These are phyloP conservation scores for Colletotrichum caudatum DNA, from an alignment of 2,329 filamentous ascomycete species.

Conservation along the genomic window DNA sequence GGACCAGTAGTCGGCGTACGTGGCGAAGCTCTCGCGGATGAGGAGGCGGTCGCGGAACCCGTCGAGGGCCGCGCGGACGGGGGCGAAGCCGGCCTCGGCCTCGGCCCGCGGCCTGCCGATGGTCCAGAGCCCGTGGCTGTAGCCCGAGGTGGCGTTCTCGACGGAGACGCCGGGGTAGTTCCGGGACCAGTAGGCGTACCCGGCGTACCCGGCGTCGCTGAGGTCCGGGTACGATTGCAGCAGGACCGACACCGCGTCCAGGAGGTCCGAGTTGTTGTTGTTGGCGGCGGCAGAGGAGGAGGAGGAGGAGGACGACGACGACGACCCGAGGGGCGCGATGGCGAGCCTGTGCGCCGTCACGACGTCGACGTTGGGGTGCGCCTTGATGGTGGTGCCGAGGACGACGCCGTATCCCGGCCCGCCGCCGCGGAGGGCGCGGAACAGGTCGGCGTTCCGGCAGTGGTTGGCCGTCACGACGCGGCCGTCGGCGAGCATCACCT, in stretches of 20 bases:
- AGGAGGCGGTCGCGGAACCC: slow-evolving; percentile 43
- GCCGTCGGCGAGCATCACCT: slow-evolving; percentile 55
- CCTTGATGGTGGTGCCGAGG: slow-evolving; percentile 64
- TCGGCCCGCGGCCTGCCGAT: slow-evolving; percentile 46
- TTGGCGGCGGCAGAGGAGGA: slow-evolving; percentile 40
- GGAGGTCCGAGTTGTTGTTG: slow-evolving; percentile 45
- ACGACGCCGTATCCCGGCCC: slow-evolving; percentile 64
- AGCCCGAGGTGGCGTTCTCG: slow-evolving; percentile 46
- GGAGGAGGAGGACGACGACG: slow-evolving; percentile 39
- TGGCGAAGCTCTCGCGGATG: slow-evolving; percentile 44
- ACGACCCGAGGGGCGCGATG: slow-evolving; percentile 43
- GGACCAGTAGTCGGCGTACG: slow-evolving; percentile 49
- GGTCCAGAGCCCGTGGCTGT: slow-evolving; percentile 47
- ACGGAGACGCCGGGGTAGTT: slow-evolving; percentile 45
- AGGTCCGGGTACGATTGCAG: slow-evolving; percentile 50
- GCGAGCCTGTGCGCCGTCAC: slow-evolving; percentile 45
- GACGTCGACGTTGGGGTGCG: slow-evolving; percentile 55
- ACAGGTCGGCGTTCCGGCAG: slow-evolving; percentile 52
- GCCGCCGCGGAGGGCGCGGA: slow-evolving; percentile 56
- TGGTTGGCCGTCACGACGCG: slow-evolving; percentile 50
- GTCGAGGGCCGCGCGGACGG: slow-evolving; percentile 41
- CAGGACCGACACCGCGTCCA: slow-evolving; percentile 47
- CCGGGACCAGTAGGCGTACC: slow-evolving; percentile 48
- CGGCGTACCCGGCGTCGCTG: slow-evolving; percentile 48
- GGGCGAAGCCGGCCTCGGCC: slow-evolving; percentile 43